Evolutionary conservation across 2,329 filamentous ascomycete species (phyloP).

Genomic region (Cytospora leucostoma): DNA sequence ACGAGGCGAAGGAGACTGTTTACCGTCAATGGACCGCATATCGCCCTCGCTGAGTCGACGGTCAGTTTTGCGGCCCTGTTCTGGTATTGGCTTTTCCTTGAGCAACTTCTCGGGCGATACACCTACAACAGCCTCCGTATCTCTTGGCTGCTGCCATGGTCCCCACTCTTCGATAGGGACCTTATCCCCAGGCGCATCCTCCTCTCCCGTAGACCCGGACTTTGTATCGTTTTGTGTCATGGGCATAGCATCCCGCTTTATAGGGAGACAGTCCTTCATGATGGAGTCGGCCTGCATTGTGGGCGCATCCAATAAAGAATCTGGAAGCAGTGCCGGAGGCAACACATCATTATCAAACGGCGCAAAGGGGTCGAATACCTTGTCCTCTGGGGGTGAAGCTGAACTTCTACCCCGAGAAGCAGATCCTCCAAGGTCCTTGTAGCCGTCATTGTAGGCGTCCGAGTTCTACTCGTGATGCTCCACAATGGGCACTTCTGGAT

Average conservation of each 20-base stretch:
- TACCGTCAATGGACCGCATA: background rate
- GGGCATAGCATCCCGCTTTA: background rate
- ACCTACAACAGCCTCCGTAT: no score
- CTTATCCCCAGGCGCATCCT: background rate
- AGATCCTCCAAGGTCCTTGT: background rate
- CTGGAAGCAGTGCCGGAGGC: background rate
- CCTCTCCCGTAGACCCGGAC: background rate
- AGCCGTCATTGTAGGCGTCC: conserved; percentile 1
- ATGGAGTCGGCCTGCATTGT: background rate
- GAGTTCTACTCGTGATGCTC: conserved; percentile 22
- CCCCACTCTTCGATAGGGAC: background rate
- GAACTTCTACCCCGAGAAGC: background rate
- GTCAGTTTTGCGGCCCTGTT: conserved; percentile 1
- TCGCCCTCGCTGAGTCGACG: conserved; percentile 9
- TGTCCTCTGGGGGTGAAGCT: background rate
- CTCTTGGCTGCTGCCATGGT: background rate
- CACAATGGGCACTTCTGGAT: conserved; percentile 18
- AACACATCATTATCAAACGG: background rate
- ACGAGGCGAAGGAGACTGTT: background rate
- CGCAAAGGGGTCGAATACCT: background rate
- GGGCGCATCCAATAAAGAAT: background rate
- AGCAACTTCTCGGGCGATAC: background rate
- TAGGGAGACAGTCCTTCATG: background rate
- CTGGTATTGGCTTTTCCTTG: background rate
- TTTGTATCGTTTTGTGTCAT: background rate